phyloP scores from a whole-genome alignment of 2,329 filamentous ascomycete genomes.

The Onygenales sp. region DNA sequence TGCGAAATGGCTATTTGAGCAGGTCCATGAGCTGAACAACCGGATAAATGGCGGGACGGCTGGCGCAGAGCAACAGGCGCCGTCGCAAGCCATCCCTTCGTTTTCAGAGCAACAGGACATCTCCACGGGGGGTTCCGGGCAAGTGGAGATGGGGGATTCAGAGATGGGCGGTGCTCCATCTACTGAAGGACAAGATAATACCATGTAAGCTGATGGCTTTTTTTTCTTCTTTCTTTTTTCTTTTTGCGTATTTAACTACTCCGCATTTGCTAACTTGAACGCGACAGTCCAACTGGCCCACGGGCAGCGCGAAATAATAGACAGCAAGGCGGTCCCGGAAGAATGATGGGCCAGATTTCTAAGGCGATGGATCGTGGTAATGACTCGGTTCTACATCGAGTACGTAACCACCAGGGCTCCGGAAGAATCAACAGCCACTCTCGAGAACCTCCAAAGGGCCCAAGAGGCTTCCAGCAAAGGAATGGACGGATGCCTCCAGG shows the following conservation, averaged over 20 bases:
- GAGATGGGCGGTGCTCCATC: constrained; percentile 57
- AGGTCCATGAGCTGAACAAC: constrained; percentile 59
- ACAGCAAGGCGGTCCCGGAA: constrained; percentile 54
- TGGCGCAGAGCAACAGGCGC: constrained; percentile 17
- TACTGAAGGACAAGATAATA: constrained; percentile 29
- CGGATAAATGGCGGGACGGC: constrained; percentile 47
- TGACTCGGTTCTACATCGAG: constrained; percentile 71
- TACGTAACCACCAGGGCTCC: constrained; percentile 60
- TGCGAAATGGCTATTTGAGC: constrained; percentile 85
- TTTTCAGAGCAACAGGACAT: constrained; percentile 27
- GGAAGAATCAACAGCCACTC: constrained; percentile 74
- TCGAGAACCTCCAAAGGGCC: constrained; percentile 63
- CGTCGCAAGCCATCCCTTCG: constrained; percentile 23
- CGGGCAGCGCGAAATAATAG: constrained; percentile 82
- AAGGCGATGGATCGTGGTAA: constrained; percentile 69
- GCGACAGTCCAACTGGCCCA: constrained; percentile 73
- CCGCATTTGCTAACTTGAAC: constrained; percentile 29
- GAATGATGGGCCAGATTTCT: constrained; percentile 76
- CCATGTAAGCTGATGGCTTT: constrained; percentile 23
- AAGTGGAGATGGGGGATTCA: constrained; percentile 49
- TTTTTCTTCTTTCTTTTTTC: not conserved
- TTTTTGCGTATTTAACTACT: not conserved
- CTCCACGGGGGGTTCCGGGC: constrained; percentile 4
- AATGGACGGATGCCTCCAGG: constrained; percentile 37
- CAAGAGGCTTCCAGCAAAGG: constrained; percentile 44